These are phyloP conservation scores for Bipolaris cookei DNA, from an alignment of 2,329 filamentous ascomycete species.

Conservation along the genomic window DNA sequence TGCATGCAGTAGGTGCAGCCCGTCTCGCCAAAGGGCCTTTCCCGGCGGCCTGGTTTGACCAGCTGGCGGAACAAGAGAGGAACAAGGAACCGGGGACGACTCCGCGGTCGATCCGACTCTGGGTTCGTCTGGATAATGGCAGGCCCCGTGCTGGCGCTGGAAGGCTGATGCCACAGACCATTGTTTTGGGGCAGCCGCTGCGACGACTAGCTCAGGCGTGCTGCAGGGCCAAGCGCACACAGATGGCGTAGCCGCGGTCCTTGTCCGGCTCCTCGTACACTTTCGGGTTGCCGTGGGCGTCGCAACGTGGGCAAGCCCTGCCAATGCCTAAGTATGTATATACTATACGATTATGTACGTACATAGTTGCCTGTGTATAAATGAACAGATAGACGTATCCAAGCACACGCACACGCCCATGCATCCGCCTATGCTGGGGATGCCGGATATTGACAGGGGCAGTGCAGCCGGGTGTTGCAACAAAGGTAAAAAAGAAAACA, in stretches of 20 bases:
- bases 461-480: constrained; percentile 13
- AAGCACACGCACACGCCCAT: background rate
- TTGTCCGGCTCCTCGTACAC: constrained; percentile 26
- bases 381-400: no score
- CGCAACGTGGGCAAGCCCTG: constrained; percentile 27
- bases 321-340: background rate
- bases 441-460: constrained; percentile 12
- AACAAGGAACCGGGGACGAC: constrained; percentile 36
- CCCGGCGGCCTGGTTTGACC: constrained; percentile 40
- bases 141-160: constrained; percentile 22
- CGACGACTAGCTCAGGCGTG: constrained; percentile 27
- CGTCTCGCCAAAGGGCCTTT: constrained; percentile 20
- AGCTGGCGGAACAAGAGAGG: constrained; percentile 22
- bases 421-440: background rate
- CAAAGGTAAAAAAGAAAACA: constrained; percentile 3
- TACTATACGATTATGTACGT: no score
- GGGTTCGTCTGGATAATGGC: constrained; percentile 23
- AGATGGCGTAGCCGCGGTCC: constrained; percentile 39
- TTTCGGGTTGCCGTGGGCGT: constrained; percentile 33
- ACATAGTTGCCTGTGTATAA: no score
- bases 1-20: background rate
- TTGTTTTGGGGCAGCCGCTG: constrained; percentile 35
- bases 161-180: constrained; percentile 30
- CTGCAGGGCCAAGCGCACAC: constrained; percentile 26
- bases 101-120: constrained; percentile 36